These are phyloP conservation scores for Rubia peregrina DNA, from an alignment of 305 asterid species.

Conservation along the genomic window DNA sequence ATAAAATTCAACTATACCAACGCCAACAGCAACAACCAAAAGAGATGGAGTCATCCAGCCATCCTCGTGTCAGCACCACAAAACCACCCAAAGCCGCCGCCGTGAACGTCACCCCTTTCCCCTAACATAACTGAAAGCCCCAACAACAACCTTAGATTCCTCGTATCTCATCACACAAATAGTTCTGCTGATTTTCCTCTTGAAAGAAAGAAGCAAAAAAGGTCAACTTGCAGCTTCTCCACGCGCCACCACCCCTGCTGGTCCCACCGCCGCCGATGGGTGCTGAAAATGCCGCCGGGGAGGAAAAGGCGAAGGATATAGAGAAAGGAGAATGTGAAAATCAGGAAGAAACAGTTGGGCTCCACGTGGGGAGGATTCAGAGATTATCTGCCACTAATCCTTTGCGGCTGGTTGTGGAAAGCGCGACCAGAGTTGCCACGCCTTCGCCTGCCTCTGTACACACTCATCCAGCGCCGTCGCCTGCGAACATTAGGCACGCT, in stretches of 20 bases:
- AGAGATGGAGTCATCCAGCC: constrained; percentile 1
- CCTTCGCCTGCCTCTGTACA: constrained; percentile 36
- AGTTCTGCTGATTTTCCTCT: not conserved
- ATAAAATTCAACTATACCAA: not conserved
- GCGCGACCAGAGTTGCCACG: constrained; percentile 69
- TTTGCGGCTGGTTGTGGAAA: constrained; percentile 57
- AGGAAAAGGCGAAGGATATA: constrained; percentile 31
- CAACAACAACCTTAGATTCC: not conserved
- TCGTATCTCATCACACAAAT: not conserved
- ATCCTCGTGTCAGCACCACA: not conserved
- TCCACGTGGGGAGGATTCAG: constrained; percentile 64
- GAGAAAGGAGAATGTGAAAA: constrained; percentile 59
- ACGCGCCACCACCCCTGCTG: too few relatives aligned
- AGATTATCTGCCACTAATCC: constrained; percentile 74
- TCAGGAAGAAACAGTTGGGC: constrained; percentile 33
- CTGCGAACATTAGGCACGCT: too few relatives aligned
- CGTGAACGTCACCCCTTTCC: not conserved
- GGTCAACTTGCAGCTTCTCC: not conserved
- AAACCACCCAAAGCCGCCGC: not conserved
- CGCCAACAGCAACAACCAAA: not conserved
- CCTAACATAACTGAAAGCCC: not conserved
- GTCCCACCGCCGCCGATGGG: constrained; percentile 38
- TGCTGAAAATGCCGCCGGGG: constrained; percentile 37
- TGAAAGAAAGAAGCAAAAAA: not conserved
- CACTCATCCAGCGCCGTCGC: constrained; percentile 27